Conservation (phyloP, 495 filamentous ascomycete species). For the Lasiosphaeriaceae sp. region DNA sequence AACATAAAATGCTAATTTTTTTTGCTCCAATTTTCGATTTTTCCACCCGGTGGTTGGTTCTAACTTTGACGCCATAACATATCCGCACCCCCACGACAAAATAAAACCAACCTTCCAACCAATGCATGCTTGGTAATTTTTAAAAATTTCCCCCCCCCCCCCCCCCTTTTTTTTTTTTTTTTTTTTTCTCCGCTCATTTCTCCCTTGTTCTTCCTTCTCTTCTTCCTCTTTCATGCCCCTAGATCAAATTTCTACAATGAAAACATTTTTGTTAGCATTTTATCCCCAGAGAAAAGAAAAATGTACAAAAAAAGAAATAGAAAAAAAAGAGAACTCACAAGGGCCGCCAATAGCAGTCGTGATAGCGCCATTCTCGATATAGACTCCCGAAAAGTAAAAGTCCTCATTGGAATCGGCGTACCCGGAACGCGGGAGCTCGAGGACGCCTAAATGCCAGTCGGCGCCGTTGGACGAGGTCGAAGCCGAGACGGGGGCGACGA, state of each 20-base stretch:
- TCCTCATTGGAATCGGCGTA: slow-evolving; percentile 54
- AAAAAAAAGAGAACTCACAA: neutral
- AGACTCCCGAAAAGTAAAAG: slow-evolving; percentile 71
- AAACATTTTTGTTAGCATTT: neutral
- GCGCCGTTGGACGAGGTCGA: slow-evolving; percentile 62
- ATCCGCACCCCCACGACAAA: too few relatives aligned
- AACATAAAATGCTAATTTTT: too few relatives aligned
- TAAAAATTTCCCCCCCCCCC: neutral
- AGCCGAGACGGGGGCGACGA: slow-evolving; percentile 53
- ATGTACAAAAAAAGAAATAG: neutral
- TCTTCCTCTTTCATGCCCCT: too few relatives aligned
- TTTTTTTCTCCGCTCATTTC: neutral
- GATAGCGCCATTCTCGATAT: slow-evolving; percentile 60
- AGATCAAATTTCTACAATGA: too few relatives aligned
- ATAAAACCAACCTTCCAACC: too few relatives aligned
- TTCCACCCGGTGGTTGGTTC: too few relatives aligned
- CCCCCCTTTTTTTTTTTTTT: neutral
- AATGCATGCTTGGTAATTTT: too few relatives aligned
- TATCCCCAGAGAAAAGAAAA: neutral
- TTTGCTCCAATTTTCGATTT: too few relatives aligned
- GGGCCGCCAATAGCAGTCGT: slow-evolving; percentile 56
- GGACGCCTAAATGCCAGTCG: slow-evolving; percentile 72
- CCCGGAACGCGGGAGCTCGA: slow-evolving; percentile 59
- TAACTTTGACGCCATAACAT: too few relatives aligned
- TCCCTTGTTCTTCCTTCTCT: neutral